Base-by-base conservation (phyloP, 179 eudicot species). In the Beta macrorhiza region DNA sequence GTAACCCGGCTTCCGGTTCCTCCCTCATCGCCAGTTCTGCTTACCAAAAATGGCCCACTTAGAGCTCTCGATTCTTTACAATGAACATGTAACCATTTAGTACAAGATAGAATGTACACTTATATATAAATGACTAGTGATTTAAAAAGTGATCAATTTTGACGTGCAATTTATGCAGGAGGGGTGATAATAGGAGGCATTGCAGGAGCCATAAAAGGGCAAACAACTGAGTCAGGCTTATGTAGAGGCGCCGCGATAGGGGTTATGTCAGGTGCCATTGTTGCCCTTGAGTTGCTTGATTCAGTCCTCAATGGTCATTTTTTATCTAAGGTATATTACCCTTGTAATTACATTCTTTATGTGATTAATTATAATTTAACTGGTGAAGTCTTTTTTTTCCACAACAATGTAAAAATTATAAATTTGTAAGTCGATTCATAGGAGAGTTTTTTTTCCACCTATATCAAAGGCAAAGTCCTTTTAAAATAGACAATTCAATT, bases 201-300 rank as follows among this genome's bases (percentile, higher is more conserved):
- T 51, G 89, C 87, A 49, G 99, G 99, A 77, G 97, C 95, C 32
- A 83, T 95, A 78, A 89, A 93, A 89, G 99, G 99, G 56, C 98
- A 95, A 76, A 93, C 99, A 0, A 93, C 99, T 2, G 98, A 92
- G 81, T 89, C 97, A 19, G 99, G 99, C 32, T 78, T 92, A 32
- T 74, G 89, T 47, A 90, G 92, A 49, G 99, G 99, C 55, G 93
- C 93, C 5, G 93, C 84, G 49, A 89, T 93, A 2, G 99, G 99
- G 22, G 88, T 92, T 5, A 73, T 93, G 56, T 82, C 93, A 0
- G 99, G 98, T 32, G 93, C 98, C 74, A 85, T 95, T 83, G 90
- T 97, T 11, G 93, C 89, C 5, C 86, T 95, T 62, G 97, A 95
- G 75, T 65, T 95, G 57, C 72, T 90, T 84, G 99, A 95, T 72